phyloP scores from a whole-genome alignment of 345 rosid species.

The Psidium guajava region DNA sequence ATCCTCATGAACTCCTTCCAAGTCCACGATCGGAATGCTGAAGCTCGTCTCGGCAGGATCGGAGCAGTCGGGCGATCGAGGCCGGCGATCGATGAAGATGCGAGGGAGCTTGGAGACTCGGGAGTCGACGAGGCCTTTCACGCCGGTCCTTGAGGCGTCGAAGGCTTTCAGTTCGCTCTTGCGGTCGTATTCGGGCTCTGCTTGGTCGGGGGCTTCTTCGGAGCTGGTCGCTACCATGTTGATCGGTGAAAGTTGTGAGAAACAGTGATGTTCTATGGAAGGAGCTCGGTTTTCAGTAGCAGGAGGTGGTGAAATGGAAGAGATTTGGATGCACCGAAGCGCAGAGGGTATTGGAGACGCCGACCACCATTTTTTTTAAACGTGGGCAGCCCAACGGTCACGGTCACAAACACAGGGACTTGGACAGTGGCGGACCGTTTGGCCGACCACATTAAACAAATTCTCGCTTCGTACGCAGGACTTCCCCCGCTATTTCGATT shows the following conservation, averaged over 20 bases:
- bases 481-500: too few species aligned
- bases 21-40: slow-evolving; percentile 32
- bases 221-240: background rate
- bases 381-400: too few species aligned
- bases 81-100: slow-evolving; percentile 15
- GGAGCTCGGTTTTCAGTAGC: background rate
- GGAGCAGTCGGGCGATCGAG: background rate
- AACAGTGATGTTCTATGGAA: background rate
- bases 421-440: too few species aligned
- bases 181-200: background rate
- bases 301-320: background rate
- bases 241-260: background rate
- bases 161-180: slow-evolving; percentile 14
- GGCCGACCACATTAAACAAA: too few species aligned
- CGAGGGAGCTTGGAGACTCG: slow-evolving; percentile 13
- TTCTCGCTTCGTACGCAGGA: too few species aligned
- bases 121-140: slow-evolving; percentile 39
- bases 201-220: background rate
- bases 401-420: too few species aligned
- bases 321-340: too few species aligned
- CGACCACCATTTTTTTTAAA: too few species aligned
- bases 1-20: slow-evolving; percentile 1
- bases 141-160: slow-evolving; percentile 10
- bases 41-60: background rate
- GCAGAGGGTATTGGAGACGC: too few species aligned